A percentile compares a stretch with the other conserved stretches of the same genome.
Evolutionary conservation across 495 filamentous ascomycete genomes (phyloP).

Genomic region (Tuber calosporum): DNA sequence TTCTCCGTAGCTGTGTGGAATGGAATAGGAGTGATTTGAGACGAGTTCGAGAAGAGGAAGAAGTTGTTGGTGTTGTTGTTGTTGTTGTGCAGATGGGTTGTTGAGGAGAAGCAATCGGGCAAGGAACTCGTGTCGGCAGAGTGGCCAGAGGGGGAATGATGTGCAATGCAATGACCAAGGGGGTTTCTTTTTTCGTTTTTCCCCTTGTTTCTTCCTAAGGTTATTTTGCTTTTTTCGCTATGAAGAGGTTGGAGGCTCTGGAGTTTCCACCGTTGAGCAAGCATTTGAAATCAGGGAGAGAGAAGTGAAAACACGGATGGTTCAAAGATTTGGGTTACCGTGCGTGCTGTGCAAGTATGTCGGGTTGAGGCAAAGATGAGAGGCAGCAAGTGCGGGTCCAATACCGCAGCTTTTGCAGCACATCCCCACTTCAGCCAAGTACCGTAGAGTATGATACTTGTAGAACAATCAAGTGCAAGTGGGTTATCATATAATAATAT

Average conservation of each 20-base stretch:
- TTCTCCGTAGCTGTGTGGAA: background rate
- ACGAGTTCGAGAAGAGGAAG: background rate
- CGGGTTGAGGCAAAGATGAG: background rate
- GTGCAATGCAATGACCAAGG: slow-evolving; percentile 1
- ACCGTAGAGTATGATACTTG: too few relatives aligned
- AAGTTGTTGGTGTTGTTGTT: background rate
- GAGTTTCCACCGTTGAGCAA: background rate
- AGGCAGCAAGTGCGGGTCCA: background rate
- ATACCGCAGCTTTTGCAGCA: background rate
- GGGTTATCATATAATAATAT: too few relatives aligned
- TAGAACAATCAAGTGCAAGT: too few relatives aligned
- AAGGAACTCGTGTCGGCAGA: background rate
- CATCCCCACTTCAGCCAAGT: background rate
- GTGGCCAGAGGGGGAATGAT: background rate
- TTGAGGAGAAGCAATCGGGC: slow-evolving; percentile 4
- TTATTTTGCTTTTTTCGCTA: background rate
- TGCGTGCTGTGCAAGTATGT: too few relatives aligned
- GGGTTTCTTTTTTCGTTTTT: background rate
- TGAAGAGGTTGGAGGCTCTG: background rate
- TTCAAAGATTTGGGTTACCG: background rate
- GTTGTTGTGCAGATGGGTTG: slow-evolving; percentile 4
- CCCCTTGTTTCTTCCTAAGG: background rate
- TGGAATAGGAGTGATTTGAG: background rate
- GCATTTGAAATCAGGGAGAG: background rate
- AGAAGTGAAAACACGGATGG: background rate